Evolutionary conservation across 2,329 filamentous ascomycete species (phyloP).

Genomic region (Dactylellina cionopaga): DNA sequence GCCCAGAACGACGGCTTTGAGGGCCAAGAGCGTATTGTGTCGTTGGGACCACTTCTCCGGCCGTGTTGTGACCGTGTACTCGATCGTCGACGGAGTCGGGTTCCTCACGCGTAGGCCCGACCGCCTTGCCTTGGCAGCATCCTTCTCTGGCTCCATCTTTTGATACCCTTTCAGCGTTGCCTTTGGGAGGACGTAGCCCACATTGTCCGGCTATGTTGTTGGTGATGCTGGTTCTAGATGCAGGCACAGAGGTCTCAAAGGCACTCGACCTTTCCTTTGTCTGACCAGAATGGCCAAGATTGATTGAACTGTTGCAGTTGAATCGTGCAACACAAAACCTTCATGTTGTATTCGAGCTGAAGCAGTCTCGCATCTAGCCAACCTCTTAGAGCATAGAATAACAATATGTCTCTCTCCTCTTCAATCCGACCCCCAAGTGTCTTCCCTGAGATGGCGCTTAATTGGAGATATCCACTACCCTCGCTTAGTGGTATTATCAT

Average conservation of each 20-base stretch:
- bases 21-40: constrained; percentile 61
- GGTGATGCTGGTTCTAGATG: constrained; percentile 5
- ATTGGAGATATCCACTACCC: too few species aligned
- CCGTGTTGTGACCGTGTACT: constrained; percentile 86
- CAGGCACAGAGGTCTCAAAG: too few species aligned
- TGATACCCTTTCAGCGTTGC: background rate
- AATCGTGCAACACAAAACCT: constrained; percentile 32
- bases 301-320: constrained; percentile 15
- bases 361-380: background rate
- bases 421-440: background rate
- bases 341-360: constrained; percentile 39
- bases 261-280: too few species aligned
- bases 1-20: constrained; percentile 63
- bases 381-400: too few species aligned
- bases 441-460: too few species aligned
- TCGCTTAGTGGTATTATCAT: background rate
- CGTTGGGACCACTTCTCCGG: constrained; percentile 58
- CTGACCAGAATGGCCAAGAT: background rate
- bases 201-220: constrained; percentile 13
- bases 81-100: constrained; percentile 87
- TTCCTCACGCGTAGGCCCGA: constrained; percentile 69
- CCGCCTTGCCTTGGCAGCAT: constrained; percentile 18
- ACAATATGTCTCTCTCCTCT: too few species aligned
- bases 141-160: constrained; percentile 34
- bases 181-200: background rate